phyloP scores from a whole-genome alignment of 1,284 basidiomycete genomes.

The Trichosporon sp. region DNA sequence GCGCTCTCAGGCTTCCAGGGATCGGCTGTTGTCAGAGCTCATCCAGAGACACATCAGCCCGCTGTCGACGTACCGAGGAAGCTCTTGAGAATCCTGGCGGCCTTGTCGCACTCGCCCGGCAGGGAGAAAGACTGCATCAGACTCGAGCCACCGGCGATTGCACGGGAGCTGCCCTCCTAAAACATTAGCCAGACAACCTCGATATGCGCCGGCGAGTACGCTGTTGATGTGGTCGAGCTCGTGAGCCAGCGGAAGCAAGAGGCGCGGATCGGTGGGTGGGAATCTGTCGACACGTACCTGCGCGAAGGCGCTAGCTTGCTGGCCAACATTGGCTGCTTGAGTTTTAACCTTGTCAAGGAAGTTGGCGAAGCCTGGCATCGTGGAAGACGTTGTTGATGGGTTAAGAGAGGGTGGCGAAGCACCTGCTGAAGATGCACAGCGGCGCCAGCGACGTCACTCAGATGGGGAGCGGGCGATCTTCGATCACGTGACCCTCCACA shows the following conservation, averaged over 20 bases:
- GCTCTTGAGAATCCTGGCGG: constrained; percentile 80
- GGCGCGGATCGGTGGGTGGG: neutral
- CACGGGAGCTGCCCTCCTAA: constrained; percentile 37
- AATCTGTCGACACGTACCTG: constrained; percentile 23
- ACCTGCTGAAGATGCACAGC: neutral
- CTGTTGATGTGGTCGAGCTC: neutral
- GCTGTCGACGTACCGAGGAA: constrained; percentile 67
- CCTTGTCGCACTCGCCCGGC: constrained; percentile 82
- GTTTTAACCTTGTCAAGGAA: constrained; percentile 32
- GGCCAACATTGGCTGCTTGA: constrained; percentile 23
- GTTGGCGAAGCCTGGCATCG: constrained; percentile 16
- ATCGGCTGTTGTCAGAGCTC: constrained; percentile 60
- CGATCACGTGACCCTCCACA: neutral
- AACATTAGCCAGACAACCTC: neutral
- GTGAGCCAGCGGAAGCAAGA: neutral
- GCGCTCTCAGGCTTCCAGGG: constrained; percentile 83
- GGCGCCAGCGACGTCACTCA: neutral
- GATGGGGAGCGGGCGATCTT: neutral
- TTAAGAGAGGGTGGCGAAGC: neutral
- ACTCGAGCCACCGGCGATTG: constrained; percentile 46
- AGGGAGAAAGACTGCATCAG: constrained; percentile 79
- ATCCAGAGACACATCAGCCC: neutral
- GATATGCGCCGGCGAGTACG: too few relatives aligned
- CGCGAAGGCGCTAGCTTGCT: constrained; percentile 31
- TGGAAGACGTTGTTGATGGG: neutral